phyloP scores from a whole-genome alignment of 75 land plant genomes.

The Pinus taeda region DNA sequence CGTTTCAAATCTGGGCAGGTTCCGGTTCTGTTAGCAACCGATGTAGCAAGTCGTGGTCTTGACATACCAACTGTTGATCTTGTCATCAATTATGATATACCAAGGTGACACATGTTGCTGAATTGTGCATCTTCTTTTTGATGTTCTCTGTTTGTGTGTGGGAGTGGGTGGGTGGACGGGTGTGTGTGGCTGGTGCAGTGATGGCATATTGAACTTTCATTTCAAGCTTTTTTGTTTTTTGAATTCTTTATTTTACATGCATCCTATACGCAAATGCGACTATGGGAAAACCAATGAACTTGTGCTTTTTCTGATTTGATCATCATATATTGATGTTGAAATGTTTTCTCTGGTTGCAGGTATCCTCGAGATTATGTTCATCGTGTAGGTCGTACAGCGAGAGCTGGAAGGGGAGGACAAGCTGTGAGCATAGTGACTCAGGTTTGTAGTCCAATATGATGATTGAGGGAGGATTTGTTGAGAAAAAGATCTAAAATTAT shows the following conservation, averaged over 20 bases:
- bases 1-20: slow-evolving; percentile 90
- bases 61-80: slow-evolving; percentile 99
- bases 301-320: slow-evolving; percentile 3
- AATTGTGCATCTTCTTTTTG: not conserved
- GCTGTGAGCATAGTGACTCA: slow-evolving; percentile 82
- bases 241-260: not conserved
- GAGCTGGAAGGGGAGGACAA: slow-evolving; percentile 95
- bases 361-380: slow-evolving; percentile 89
- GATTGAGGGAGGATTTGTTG: not conserved
- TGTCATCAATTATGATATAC: slow-evolving; percentile 93
- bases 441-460: slow-evolving; percentile 29
- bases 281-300: too few relatives aligned
- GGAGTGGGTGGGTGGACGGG: too few relatives aligned
- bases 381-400: slow-evolving; percentile 96
- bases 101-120: slow-evolving; percentile 54
- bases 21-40: slow-evolving; percentile 84
- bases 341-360: slow-evolving; percentile 24
- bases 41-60: slow-evolving; percentile 99
- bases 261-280: not conserved
- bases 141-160: not conserved
- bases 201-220: not conserved
- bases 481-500: too few relatives aligned
- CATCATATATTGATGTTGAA: not conserved
- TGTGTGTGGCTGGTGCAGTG: not conserved
- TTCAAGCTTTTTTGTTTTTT: not conserved